Evolutionary conservation across 2,329 filamentous ascomycete species (phyloP), one percentile per base, ranked within the genome.

Genomic region (Nigrospora osmanthi): DNA sequence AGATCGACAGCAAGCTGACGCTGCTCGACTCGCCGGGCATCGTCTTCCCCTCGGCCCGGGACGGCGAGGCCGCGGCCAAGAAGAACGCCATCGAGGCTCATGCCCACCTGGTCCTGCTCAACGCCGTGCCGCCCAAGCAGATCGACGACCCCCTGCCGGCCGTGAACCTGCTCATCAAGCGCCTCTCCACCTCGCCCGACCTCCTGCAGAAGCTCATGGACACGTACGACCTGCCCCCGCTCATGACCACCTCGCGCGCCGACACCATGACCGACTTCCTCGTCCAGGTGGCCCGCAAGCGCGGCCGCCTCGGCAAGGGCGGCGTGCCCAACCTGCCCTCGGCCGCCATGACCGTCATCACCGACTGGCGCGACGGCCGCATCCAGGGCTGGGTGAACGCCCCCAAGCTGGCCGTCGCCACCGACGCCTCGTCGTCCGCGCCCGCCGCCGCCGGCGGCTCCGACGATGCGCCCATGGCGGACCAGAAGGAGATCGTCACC

Each of bases 321-420:
- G 93, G 93, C 50, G 77, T 97, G 14, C 93, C 93, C 37, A 98
- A 97, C 65, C 66, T 97, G 47, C 75, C 81, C 54, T 83, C 86
- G 44, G 91, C 93, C 9, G 93, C 91, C 51, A 91, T 93, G 77
- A 85, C 88, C 1, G 90, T 98, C 45, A 81, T 98, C 47, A 93
- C 83, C n/a, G 93, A 98, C 70, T 95, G 93, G 88, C 80, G 93
- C 54, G 91, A 97, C 62, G 91, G 90, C 23, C 81, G 93, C 43
- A 94, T 98, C 56, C 89, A 94, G 67, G 90, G 90, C 46, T 95
- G 90, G 90, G 79, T 83, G 40, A 85, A 89, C 55, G 78, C 89
- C 3, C 89, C 90, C 9, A 74, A 76, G 33, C 66, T 88, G 48
- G 69, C 78, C 15, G 75, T 85, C 38, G 72, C 73, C n/a, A 58